Evolutionary conservation across 768 basidiomycete species (phyloP).

Genomic region (Peribolospora baueri): DNA sequence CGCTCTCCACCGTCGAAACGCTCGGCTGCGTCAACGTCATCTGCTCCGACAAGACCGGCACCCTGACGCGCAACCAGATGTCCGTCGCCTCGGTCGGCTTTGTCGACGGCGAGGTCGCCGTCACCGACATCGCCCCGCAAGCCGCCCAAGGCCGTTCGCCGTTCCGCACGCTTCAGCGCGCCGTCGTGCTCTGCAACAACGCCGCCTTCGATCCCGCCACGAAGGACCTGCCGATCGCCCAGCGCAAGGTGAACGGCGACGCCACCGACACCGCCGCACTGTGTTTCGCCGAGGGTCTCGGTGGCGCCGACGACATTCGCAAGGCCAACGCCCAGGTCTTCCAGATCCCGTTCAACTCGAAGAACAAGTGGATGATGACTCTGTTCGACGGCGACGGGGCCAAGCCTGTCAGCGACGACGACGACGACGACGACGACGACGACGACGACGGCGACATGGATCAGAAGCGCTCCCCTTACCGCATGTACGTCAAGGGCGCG

Average conservation of each 20-base stretch:
- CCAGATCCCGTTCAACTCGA: slow-evolving; percentile 20
- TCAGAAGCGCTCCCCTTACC: background rate
- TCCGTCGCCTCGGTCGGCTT: slow-evolving; percentile 29
- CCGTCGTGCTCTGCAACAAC: slow-evolving; percentile 31
- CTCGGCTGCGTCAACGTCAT: slow-evolving; percentile 37
- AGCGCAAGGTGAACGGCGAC: slow-evolving; percentile 25
- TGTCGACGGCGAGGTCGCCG: slow-evolving; percentile 13
- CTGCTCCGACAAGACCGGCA: slow-evolving; percentile 39
- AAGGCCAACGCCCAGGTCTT: slow-evolving; percentile 18
- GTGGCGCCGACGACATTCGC: slow-evolving; percentile 9
- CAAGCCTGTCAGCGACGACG: slow-evolving; percentile 17
- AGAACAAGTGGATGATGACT: slow-evolving; percentile 31
- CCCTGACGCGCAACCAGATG: slow-evolving; percentile 39
- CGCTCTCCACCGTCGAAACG: slow-evolving; percentile 40
- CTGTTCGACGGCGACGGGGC: slow-evolving; percentile 3
- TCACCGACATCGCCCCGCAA: background rate
- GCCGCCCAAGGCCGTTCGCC: background rate
- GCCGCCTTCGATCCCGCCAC: slow-evolving; percentile 24
- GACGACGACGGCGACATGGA: background rate
- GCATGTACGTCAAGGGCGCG: slow-evolving; percentile 27
- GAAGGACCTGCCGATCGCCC: slow-evolving; percentile 15
- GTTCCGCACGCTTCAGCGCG: slow-evolving; percentile 15
- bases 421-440: background rate
- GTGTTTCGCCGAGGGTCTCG: slow-evolving; percentile 22
- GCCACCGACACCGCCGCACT: slow-evolving; percentile 37